Percentiles rank a stretch among this genome's conserved stretches.
These are phyloP conservation scores for Hypsizygus ulmarius DNA, from an alignment of 1,284 basidiomycete genomes.

Conservation along the genomic window DNA sequence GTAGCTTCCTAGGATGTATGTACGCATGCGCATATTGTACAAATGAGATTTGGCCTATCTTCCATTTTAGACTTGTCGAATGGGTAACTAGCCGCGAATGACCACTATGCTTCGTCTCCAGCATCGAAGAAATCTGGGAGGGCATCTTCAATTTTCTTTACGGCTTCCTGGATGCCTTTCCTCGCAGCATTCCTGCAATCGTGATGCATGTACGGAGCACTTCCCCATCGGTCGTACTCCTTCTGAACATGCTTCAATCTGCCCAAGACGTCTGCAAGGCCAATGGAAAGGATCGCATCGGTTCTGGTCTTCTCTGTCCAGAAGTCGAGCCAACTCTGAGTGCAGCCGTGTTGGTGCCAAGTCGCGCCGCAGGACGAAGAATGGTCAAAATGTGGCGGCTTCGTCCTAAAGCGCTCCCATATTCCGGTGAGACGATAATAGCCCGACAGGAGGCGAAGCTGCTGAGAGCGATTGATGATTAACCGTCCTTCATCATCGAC, in stretches of 20 bases:
- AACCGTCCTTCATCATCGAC: conserved; percentile 41
- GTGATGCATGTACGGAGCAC: conserved; percentile 69
- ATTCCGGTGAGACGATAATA: conserved; percentile 59
- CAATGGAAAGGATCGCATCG: conserved; percentile 54
- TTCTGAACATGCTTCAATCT: conserved; percentile 54
- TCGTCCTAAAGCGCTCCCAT: conserved; percentile 59
- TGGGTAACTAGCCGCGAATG: not conserved
- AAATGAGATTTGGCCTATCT: not conserved
- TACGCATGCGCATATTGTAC: conserved; percentile 3
- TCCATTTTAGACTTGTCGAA: not conserved
- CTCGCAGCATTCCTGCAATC: conserved; percentile 60
- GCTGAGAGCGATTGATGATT: conserved; percentile 52
- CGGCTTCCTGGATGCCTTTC: conserved; percentile 49
- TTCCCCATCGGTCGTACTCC: conserved; percentile 66
- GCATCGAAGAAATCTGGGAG: conserved; percentile 58
- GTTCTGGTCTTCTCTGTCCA: conserved; percentile 67
- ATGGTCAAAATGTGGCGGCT: conserved; percentile 58
- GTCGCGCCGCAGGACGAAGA: conserved; percentile 56
- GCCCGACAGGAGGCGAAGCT: conserved; percentile 59
- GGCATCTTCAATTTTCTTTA: conserved; percentile 52
- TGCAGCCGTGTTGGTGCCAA: conserved; percentile 68
- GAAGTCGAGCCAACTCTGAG: conserved; percentile 63
- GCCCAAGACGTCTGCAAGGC: conserved; percentile 61
- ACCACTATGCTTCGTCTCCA: conserved; percentile 9
- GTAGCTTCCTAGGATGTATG: not conserved